These are phyloP conservation scores for Conoideocrella luteorostrata DNA, from an alignment of 2,329 filamentous ascomycete genomes.

Conservation along the genomic window DNA sequence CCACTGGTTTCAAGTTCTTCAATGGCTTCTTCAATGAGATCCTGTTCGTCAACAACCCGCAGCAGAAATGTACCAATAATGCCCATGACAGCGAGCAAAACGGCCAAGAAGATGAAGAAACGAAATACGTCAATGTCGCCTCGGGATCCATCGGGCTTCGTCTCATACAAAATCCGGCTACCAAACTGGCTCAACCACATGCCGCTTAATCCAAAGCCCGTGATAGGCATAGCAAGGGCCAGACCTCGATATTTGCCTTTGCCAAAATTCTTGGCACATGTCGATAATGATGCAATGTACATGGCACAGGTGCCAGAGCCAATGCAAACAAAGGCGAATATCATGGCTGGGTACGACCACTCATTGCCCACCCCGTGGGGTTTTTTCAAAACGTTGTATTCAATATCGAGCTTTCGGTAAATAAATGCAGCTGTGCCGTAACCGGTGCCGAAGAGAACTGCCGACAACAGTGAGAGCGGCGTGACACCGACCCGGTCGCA, in stretches of 20 bases:
- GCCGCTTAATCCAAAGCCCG: slow-evolving; percentile 85
- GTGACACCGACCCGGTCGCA: slow-evolving; percentile 85
- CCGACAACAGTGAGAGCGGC: slow-evolving; percentile 66
- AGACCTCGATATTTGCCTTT: slow-evolving; percentile 80
- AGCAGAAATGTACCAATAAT: slow-evolving; percentile 68
- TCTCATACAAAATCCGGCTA: slow-evolving; percentile 69
- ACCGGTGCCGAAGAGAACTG: slow-evolving; percentile 67
- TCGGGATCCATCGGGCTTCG: slow-evolving; percentile 52
- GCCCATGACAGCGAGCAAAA: slow-evolving; percentile 65
- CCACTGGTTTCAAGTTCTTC: slow-evolving; percentile 89
- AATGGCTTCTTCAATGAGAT: slow-evolving; percentile 82
- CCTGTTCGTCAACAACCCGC: slow-evolving; percentile 74
- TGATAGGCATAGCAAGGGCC: slow-evolving; percentile 84
- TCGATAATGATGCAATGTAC: slow-evolving; percentile 88
- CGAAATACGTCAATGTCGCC: slow-evolving; percentile 68
- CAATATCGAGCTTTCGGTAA: slow-evolving; percentile 53
- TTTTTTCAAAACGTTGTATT: slow-evolving; percentile 28
- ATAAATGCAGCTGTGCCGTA: slow-evolving; percentile 78
- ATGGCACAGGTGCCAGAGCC: slow-evolving; percentile 80
- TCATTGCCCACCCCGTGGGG: slow-evolving; percentile 36
- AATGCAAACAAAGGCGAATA: slow-evolving; percentile 75
- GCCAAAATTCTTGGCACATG: slow-evolving; percentile 97
- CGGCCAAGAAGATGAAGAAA: slow-evolving; percentile 80
- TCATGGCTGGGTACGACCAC: slow-evolving; percentile 76
- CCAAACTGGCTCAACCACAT: slow-evolving; percentile 94